Conservation (phyloP, 2,329 filamentous ascomycete species). For the Trichoderma sp. region DNA sequence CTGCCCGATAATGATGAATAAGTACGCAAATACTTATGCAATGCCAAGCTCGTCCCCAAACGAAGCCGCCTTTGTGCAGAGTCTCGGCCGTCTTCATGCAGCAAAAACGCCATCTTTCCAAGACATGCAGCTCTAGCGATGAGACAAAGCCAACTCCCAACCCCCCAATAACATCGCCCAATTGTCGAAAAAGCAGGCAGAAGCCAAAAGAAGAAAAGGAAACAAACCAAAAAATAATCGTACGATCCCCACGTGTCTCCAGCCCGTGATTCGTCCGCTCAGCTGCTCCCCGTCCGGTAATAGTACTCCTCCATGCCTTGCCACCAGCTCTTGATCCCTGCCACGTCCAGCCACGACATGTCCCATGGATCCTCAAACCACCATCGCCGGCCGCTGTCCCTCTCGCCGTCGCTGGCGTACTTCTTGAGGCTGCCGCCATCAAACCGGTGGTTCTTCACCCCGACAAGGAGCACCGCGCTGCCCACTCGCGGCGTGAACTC, state of each 20-base stretch:
- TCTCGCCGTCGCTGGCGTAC: constrained; percentile 39
- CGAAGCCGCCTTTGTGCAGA: no score
- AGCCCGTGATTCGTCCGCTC: not conserved
- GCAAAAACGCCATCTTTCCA: not conserved
- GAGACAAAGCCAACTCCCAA: not conserved
- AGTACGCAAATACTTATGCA: no score
- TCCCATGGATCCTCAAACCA: constrained; percentile 49
- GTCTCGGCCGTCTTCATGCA: not conserved
- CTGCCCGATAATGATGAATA: no score
- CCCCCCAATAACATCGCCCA: not conserved
- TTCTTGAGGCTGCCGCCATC: constrained; percentile 47
- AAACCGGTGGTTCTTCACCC: constrained; percentile 56
- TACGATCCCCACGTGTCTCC: not conserved
- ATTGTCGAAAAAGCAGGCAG: not conserved
- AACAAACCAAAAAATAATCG: not conserved
- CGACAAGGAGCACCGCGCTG: constrained; percentile 49
- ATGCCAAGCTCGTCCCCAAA: no score
- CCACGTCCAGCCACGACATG: constrained; percentile 50
- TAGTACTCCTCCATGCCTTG: constrained; percentile 24
- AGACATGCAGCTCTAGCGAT: not conserved
- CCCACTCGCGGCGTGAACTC: constrained; percentile 46
- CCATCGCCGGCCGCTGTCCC: constrained; percentile 40
- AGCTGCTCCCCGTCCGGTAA: not conserved
- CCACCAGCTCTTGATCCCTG: constrained; percentile 47
- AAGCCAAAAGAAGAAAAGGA: not conserved